These are phyloP conservation scores for apple (Malus domestica) DNA, from an alignment of 306 rosid genomes.

Conservation along the genomic window ASM211411v1 NC_041789.1:22745001-22745500, in stretches of 20 bases:
- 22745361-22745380: not conserved
- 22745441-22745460: too few species aligned
- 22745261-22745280: too few species aligned
- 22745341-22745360: too few species aligned
- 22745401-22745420: not conserved
- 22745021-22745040: conserved; percentile 27
- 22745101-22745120: conserved; percentile 27
- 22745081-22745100: conserved; percentile 30
- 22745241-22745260: too few species aligned
- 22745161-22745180: not conserved
- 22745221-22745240: too few species aligned
- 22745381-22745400: not conserved
- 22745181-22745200: not conserved
- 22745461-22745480: not conserved
- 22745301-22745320: too few species aligned
- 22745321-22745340: too few species aligned
- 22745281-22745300: too few species aligned
- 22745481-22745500: not conserved
- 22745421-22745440: not conserved
- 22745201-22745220: too few species aligned
- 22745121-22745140: conserved; percentile 24
- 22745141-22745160: not conserved
- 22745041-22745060: conserved; percentile 33
- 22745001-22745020: conserved; percentile 22
- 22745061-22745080: conserved; percentile 25